Evolutionary conservation across 148 eudicot species (phyloP), one percentile per base, ranked within the genome.

Genomic region (Salicornia ramosissima): DNA sequence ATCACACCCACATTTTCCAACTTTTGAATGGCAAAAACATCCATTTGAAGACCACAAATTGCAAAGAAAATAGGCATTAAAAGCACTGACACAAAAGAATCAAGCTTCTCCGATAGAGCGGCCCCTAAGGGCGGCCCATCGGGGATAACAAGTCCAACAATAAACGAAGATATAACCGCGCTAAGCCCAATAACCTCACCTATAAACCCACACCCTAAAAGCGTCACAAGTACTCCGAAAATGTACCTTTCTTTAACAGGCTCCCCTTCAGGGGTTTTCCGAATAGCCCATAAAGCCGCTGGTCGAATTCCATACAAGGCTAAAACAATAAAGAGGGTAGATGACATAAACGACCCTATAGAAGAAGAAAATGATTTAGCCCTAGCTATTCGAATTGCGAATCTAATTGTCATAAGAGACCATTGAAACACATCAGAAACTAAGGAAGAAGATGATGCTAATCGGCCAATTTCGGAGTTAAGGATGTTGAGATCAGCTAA

Each of bases 101-200:
- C 87, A 18, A 80, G 78, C 55, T 65, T 84, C 50, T 81, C 83
- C 0, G 75, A 71, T 53, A 84, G 13, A 61, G 85, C 76, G 26
- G 75, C 73, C 18, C 87, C 85, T n/a, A 84, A 52, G 15, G 85
- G 87, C 10, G 87, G 87, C 26, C 87, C 87, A 72, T 80, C 83
- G 0, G 87, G 85, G 31, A 84, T 75, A 25, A 79, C 76, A 66
- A 84, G 53, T 40, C 85, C 87, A 28, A 84, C 65, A 55, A 70
- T 64, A 49, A 82, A 69, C 21, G 81, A 62, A 21, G 76, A 81
- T 16, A 69, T 34, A 34, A 80, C 60, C 1, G 83, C 75, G 29
- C 76, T 80, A 1, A 78, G 49, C 1, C 87, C 85, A 58, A 79
- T 75, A 16, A 57, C 76, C 70, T 84, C 87, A 10, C 85, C 82